Evolutionary conservation across 164 flowering plant genomes (phyloP).

Genomic region (Paratinospora sagittata): DNA sequence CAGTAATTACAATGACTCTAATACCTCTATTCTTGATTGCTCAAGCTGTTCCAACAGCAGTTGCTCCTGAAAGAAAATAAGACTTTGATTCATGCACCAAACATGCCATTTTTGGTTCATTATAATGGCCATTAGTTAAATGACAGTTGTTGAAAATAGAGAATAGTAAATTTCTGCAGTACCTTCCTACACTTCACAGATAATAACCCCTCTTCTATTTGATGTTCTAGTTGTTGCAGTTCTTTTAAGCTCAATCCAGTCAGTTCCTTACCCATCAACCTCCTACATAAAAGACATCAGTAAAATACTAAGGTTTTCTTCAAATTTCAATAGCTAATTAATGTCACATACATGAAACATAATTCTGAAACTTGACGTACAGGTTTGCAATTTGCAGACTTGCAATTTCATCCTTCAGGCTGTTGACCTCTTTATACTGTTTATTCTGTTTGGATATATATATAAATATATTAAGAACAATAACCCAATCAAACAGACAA

Average conservation of each 20-base stretch:
- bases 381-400: conserved; percentile 46
- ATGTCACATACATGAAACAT: neutral
- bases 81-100: neutral
- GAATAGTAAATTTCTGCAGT: neutral
- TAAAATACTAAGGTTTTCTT: neutral
- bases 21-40: conserved; percentile 60
- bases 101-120: neutral
- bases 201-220: conserved; percentile 52
- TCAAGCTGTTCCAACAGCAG: conserved; percentile 65
- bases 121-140: neutral
- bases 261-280: conserved; percentile 63
- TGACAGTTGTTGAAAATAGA: neutral
- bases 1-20: neutral
- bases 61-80: conserved; percentile 51
- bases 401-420: conserved; percentile 53
- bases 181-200: conserved; percentile 75
- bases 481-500: neutral
- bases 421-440: conserved; percentile 32
- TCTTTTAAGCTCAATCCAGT: conserved; percentile 55
- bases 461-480: neutral
- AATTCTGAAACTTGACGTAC: conserved; percentile 34
- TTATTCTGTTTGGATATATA: too few species aligned
- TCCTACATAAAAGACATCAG: conserved; percentile 27
- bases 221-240: conserved; percentile 64
- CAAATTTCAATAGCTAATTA: neutral